Percentiles rank a stretch among this genome's conserved stretches.
phyloP scores from a whole-genome alignment of 1,139 yeast species.

The Kodamaea arcana region DNA sequence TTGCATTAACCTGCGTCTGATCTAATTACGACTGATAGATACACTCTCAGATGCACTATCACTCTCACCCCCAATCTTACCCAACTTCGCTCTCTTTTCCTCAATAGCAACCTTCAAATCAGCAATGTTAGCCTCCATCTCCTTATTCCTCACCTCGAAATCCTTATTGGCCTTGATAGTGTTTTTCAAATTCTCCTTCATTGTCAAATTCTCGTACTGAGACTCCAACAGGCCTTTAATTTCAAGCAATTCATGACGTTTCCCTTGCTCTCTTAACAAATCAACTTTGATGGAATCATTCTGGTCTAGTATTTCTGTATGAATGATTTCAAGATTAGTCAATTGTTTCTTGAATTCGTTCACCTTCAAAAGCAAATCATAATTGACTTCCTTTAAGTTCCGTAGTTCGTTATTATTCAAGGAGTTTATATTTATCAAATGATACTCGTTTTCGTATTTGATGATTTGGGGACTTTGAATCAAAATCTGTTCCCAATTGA shows the following conservation, averaged over 20 bases:
- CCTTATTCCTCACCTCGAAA: constrained; percentile 34
- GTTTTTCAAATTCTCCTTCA: constrained; percentile 44
- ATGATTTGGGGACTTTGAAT: constrained; percentile 28
- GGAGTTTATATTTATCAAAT: constrained; percentile 39
- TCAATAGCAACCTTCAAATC: constrained; percentile 16
- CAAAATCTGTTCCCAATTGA: constrained; percentile 17
- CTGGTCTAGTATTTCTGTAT: constrained; percentile 37
- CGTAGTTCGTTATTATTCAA: constrained; percentile 37
- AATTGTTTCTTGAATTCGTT: constrained; percentile 28
- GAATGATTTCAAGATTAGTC: constrained; percentile 32
- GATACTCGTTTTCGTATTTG: constrained; percentile 44
- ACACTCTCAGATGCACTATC: neutral
- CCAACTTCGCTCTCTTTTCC: constrained; percentile 12
- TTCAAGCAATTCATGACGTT: constrained; percentile 17
- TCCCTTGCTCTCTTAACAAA: constrained; percentile 21
- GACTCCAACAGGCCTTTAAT: constrained; percentile 21
- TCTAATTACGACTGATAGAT: too few species aligned
- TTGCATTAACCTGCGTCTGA: too few species aligned
- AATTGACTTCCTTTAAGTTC: constrained; percentile 36
- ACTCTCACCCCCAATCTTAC: neutral
- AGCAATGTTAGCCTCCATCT: constrained; percentile 33
- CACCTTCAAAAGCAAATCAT: constrained; percentile 29
- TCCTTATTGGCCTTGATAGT: constrained; percentile 46
- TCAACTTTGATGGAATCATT: constrained; percentile 26
- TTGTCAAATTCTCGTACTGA: constrained; percentile 36